These are phyloP conservation scores for Aspergillus sp. DNA, from an alignment of 2,329 filamentous ascomycete species.

Conservation along the genomic window DNA sequence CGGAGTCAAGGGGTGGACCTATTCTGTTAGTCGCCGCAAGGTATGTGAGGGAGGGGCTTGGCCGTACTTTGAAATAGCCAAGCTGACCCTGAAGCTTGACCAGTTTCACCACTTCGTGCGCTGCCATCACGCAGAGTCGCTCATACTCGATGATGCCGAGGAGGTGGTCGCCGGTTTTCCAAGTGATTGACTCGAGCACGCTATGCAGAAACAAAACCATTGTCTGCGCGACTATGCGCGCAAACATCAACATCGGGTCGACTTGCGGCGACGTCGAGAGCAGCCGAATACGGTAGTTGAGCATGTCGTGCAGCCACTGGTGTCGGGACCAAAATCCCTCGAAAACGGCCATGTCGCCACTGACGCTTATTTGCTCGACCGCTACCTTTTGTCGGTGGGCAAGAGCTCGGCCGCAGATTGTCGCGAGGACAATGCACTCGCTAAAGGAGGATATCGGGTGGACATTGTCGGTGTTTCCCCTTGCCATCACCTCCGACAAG, in stretches of 20 bases:
- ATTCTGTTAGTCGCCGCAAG: not conserved
- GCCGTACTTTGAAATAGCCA: constrained; percentile 26
- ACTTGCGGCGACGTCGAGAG: constrained; percentile 19
- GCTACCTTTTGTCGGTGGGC: constrained; percentile 23
- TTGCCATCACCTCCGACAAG: constrained; percentile 36
- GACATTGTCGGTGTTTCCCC: constrained; percentile 10
- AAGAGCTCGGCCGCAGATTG: constrained; percentile 27
- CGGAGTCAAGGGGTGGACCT: constrained; percentile 28
- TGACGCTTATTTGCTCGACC: constrained; percentile 20
- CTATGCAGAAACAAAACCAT: constrained; percentile 26
- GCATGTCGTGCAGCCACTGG: constrained; percentile 23
- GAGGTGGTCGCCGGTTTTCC: constrained; percentile 27
- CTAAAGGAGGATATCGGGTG: constrained; percentile 32
- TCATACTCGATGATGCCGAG: constrained; percentile 26
- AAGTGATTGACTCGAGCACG: constrained; percentile 26
- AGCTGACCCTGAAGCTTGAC: constrained; percentile 25
- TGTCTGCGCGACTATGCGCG: constrained; percentile 24
- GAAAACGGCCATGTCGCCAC: constrained; percentile 3
- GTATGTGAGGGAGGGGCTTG: not conserved
- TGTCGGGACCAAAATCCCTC: constrained; percentile 26
- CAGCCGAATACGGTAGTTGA: constrained; percentile 24
- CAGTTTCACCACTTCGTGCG: constrained; percentile 24
- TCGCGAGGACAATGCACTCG: constrained; percentile 41
- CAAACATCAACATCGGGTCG: constrained; percentile 27
- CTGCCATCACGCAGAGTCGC: constrained; percentile 24